Evolutionary conservation across 108 stramenopile species (phyloP).

Genomic region (Cyclotella cryptica): DNA sequence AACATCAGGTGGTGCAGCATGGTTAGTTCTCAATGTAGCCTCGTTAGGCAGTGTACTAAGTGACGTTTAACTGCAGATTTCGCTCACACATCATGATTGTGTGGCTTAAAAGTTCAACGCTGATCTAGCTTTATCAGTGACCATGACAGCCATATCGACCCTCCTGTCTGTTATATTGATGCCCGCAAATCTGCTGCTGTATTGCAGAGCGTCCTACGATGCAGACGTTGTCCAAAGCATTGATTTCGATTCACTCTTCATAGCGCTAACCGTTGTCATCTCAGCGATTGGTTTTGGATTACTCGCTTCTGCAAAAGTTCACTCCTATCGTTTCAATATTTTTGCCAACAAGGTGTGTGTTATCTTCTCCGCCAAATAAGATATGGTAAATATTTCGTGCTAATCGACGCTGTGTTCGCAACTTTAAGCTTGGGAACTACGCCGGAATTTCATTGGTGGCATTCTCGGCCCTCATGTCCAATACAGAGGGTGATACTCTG

Average conservation of each 20-base stretch:
- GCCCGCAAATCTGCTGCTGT: constrained; percentile 84
- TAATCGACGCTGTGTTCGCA: not conserved
- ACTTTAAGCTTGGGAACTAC: constrained; percentile 63
- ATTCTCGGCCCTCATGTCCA: constrained; percentile 71
- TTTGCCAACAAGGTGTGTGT: constrained; percentile 51
- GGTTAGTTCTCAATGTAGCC: not conserved
- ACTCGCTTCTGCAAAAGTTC: constrained; percentile 55
- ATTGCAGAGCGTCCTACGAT: constrained; percentile 70
- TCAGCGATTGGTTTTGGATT: constrained; percentile 75
- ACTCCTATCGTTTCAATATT: constrained; percentile 68
- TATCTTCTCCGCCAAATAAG: not conserved
- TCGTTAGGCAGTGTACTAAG: not conserved
- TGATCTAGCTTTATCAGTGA: constrained; percentile 82
- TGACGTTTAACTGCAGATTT: not conserved
- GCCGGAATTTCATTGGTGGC: constrained; percentile 73
- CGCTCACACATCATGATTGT: not conserved
- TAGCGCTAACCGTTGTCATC: constrained; percentile 74
- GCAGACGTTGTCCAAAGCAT: constrained; percentile 61
- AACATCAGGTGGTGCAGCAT: constrained; percentile 18
- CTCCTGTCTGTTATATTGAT: constrained; percentile 70
- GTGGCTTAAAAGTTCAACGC: constrained; percentile 88
- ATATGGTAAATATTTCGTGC: not conserved
- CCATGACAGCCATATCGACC: constrained; percentile 90
- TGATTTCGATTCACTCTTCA: constrained; percentile 76
- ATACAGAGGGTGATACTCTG: constrained; percentile 58